These are phyloP conservation scores for Mycena kentingensis DNA, from an alignment of 768 basidiomycete genomes.

Conservation along the genomic window DNA sequence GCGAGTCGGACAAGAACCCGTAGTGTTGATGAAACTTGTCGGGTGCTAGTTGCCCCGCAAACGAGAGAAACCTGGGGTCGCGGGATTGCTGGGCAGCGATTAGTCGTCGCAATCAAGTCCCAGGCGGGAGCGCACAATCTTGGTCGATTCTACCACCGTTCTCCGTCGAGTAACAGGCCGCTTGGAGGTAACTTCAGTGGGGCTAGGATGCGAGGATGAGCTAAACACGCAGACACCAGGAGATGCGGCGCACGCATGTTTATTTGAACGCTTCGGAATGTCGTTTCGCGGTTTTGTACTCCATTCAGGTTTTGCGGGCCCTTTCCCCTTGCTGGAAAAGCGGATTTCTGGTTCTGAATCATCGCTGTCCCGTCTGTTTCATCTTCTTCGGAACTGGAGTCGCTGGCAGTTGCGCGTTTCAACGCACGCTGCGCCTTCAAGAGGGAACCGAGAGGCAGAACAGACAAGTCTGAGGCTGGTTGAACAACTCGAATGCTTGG, in stretches of 20 bases:
- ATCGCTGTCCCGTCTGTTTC: constrained; percentile 21
- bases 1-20: constrained; percentile 69
- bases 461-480: constrained; percentile 50
- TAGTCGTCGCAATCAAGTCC: constrained; percentile 4
- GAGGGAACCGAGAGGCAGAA: constrained; percentile 64
- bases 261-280: constrained; percentile 65
- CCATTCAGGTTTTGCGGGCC: constrained; percentile 44
- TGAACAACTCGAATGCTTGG: not conserved
- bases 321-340: constrained; percentile 34
- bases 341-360: constrained; percentile 10
- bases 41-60: constrained; percentile 67
- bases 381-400: constrained; percentile 29
- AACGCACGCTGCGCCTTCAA: constrained; percentile 65
- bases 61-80: constrained; percentile 83
- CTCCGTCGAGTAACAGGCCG: constrained; percentile 76
- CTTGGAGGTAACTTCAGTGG: constrained; percentile 82
- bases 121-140: constrained; percentile 49
- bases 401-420: constrained; percentile 40
- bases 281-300: constrained; percentile 44
- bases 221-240: constrained; percentile 2
- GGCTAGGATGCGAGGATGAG: constrained; percentile 48
- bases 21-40: constrained; percentile 72
- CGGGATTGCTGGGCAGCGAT: constrained; percentile 58
- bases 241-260: constrained; percentile 76
- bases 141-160: constrained; percentile 66